A percentile compares a stretch with the other conserved stretches of the same genome.
Conservation (phyloP, 345 rosid species). For the Garcia nutans region DNA sequence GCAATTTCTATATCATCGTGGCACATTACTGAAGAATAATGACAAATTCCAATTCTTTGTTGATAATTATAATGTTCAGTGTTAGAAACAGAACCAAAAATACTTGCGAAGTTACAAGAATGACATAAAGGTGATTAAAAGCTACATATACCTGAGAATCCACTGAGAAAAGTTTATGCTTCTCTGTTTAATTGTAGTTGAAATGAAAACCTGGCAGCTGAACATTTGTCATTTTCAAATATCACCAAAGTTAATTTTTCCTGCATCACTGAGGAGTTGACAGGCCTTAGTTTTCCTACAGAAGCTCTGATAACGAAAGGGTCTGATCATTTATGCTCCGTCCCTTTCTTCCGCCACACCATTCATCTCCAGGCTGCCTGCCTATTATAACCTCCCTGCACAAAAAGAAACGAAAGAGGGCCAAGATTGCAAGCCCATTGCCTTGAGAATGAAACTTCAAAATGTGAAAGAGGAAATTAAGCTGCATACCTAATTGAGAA, state of each 20-base stretch:
- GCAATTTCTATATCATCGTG: neutral
- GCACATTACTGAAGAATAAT: neutral
- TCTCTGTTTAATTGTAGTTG: neutral
- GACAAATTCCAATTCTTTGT: neutral
- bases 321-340: neutral
- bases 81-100: neutral
- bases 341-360: neutral
- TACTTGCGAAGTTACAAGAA: neutral
- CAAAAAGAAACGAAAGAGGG: neutral
- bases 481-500: no score
- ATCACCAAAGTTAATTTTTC: neutral
- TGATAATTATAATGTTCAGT: neutral
- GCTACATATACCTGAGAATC: neutral
- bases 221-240: neutral
- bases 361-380: neutral
- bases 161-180: neutral
- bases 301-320: neutral
- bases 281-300: neutral
- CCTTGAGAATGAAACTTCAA: neutral
- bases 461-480: no score
- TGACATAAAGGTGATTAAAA: neutral
- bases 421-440: neutral
- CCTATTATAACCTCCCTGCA: neutral
- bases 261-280: neutral
- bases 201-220: neutral